phyloP scores from a whole-genome alignment of 306 rosid genomes.

The Cicer bijugum region DNA sequence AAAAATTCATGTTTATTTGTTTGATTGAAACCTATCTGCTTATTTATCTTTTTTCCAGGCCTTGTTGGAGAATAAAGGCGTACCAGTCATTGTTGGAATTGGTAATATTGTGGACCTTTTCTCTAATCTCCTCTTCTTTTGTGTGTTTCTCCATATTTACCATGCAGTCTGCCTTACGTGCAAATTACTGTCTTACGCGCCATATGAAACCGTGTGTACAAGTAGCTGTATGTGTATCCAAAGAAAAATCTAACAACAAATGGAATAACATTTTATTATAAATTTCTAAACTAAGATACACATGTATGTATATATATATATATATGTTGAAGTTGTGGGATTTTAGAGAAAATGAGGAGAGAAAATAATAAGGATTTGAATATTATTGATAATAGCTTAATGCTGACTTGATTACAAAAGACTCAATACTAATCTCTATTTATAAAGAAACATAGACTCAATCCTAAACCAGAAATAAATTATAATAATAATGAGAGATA shows the following conservation, averaged over 20 bases:
- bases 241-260: conserved; percentile 18
- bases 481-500: too few relatives aligned
- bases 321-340: too few relatives aligned
- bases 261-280: not conserved
- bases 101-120: conserved; percentile 71
- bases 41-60: conserved; percentile 66
- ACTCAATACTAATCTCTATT: too few relatives aligned
- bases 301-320: not conserved
- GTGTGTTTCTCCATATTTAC: conserved; percentile 29
- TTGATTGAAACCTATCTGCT: conserved; percentile 43
- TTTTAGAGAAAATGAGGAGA: too few relatives aligned
- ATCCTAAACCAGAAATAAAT: too few relatives aligned
- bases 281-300: not conserved
- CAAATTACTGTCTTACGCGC: conserved; percentile 30
- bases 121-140: conserved; percentile 30
- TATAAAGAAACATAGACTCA: too few relatives aligned
- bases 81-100: conserved; percentile 93
- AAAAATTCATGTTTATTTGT: conserved; percentile 40
- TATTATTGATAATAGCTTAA: too few relatives aligned
- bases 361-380: too few relatives aligned
- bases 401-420: too few relatives aligned
- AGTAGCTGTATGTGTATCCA: conserved; percentile 24
- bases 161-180: not conserved
- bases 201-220: conserved; percentile 25
- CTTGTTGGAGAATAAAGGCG: conserved; percentile 94